Base-by-base conservation (phyloP, 2,329 filamentous ascomycete genomes). In the Aspergillus pseudonomiae region DNA sequence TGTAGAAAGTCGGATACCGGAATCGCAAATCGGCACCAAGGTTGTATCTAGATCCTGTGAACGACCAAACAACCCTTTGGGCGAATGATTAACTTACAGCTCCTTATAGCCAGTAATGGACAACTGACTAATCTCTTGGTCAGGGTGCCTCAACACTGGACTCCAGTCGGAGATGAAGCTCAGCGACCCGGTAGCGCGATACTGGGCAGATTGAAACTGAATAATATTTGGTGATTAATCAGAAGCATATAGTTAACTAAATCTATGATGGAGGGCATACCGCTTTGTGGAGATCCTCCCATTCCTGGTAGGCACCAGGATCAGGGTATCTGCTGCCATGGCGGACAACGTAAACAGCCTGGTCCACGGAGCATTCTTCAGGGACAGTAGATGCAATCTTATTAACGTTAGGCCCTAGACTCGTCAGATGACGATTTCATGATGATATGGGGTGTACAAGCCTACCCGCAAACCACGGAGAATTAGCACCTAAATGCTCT, bases 311-410 rank as follows among this genome's bases (percentile, higher is more conserved):
- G 6, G 88, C 86, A 4, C 87, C 86, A 1, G 77, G 77, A 65
- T 89, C 88, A 0, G 87, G 88, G 69, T 85, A 91, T 48, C 88
- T 81, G 48, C 86, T 88, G 21, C 88, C 88, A 77, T 89, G 88
- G 21, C 87, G 83, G 2, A 82, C 81, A 39, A 87, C 77, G 65
- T 88, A 89, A 6, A 85, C 85, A 3, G 84, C 87, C 68, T 88
- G 83, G 63, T 90, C 86, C 4, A 90, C 83, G 11, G 77, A 78
- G 71, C 88, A 90, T 50, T 82, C 80, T 1, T 83, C 78, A 0
- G 88, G 88, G 1, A 86, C 78, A 4, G 83, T 79, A 34, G 82
- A 77, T 0, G 84, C 83, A 60, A 89, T 85, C 14, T 77, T 80
- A 63, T 85, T 82, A 54, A 88, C 81, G 68, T 89, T 83, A 12